Conservation (phyloP, 2,329 filamentous ascomycete species). For the Clonostachys sp. region DNA sequence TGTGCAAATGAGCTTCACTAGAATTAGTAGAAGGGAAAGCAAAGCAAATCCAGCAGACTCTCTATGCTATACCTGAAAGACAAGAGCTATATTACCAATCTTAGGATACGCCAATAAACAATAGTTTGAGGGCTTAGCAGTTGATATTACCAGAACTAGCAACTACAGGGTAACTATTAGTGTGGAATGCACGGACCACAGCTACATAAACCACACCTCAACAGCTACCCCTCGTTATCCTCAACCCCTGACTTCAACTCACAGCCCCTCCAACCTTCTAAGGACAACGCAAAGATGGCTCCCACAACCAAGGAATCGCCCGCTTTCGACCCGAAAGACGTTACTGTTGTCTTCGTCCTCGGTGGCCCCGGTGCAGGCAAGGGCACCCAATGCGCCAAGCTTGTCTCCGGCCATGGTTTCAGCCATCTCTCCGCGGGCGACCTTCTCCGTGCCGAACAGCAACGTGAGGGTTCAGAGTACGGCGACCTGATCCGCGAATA, state of each 20-base stretch:
- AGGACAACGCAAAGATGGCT: constrained; percentile 34
- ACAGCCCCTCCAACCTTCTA: constrained; percentile 12
- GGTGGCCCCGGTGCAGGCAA: constrained; percentile 95
- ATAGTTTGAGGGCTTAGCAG: too few species aligned
- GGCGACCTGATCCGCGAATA: constrained; percentile 88
- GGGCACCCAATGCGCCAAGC: constrained; percentile 87
- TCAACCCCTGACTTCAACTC: not conserved
- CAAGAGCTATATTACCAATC: too few species aligned
- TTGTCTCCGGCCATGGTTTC: constrained; percentile 87
- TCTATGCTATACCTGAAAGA: too few species aligned
- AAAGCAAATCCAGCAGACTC: too few species aligned
- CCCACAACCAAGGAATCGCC: constrained; percentile 53
- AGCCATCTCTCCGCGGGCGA: constrained; percentile 91
- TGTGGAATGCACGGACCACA: too few species aligned
- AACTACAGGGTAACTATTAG: too few species aligned
- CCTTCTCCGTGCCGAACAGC: constrained; percentile 87
- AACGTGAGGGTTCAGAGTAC: constrained; percentile 80
- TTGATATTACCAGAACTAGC: too few species aligned
- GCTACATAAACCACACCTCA: too few species aligned
- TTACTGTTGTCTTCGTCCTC: constrained; percentile 95
- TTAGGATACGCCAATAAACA: too few species aligned
- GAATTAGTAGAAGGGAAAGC: too few species aligned
- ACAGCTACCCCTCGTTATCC: not conserved
- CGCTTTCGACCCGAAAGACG: constrained; percentile 69
- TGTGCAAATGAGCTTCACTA: too few species aligned